Conservation (phyloP, 2,329 filamentous ascomycete genomes). For the Neofusicoccum sp. region DNA sequence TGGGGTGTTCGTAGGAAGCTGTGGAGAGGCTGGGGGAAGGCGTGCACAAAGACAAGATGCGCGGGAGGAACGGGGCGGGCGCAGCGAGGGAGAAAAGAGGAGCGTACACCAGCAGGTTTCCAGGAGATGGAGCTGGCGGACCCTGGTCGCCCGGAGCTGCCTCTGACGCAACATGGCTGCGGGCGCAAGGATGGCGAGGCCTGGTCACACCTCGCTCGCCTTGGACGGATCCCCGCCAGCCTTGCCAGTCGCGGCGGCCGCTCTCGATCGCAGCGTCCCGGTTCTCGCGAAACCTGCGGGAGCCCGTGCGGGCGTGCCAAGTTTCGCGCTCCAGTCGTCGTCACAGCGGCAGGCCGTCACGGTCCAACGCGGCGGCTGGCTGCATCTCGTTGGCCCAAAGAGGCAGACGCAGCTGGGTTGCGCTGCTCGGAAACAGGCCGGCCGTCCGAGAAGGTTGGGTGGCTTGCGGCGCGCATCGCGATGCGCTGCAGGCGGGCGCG, state of each 20-base stretch:
- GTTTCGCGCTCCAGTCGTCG: slow-evolving; percentile 17
- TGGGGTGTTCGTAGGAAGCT: not conserved
- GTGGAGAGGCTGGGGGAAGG: not conserved
- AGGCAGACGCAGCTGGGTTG: not conserved
- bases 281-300: slow-evolving; percentile 14
- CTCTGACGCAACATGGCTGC: slow-evolving; percentile 22
- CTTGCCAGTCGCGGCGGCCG: not conserved
- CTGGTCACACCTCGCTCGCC: slow-evolving; percentile 1
- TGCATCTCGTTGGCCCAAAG: slow-evolving; percentile 8
- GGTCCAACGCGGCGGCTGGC: slow-evolving; percentile 14
- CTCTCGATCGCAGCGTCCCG: slow-evolving; percentile 5
- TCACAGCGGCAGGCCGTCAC: not conserved
- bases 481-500: not conserved
- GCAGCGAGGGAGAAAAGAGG: slow-evolving; percentile 17
- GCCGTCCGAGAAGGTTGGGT: not conserved
- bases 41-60: not conserved
- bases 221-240: not conserved
- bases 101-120: slow-evolving; percentile 18
- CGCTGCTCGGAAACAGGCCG: not conserved
- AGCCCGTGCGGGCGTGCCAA: slow-evolving; percentile 20
- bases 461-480: slow-evolving; percentile 8
- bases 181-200: not conserved
- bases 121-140: slow-evolving; percentile 3
- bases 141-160: slow-evolving; percentile 9
- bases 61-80: slow-evolving; percentile 1